Evolutionary conservation across 805 yeast genomes (phyloP), one percentile per base, ranked within the genome.

Genomic region (Zygotorulaspora danielsina): DNA sequence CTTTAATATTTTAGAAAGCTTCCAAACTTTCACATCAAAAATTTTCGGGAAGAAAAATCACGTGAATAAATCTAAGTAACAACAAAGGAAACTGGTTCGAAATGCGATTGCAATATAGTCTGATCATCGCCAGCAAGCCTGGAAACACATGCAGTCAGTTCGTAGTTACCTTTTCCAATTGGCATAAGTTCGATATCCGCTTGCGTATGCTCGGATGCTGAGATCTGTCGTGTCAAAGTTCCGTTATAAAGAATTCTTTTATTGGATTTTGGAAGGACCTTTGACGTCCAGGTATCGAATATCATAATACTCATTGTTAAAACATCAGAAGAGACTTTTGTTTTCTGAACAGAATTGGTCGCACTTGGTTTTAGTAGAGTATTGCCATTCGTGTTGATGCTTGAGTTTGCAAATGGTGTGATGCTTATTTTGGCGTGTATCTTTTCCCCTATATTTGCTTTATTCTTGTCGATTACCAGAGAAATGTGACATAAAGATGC

Each of bases 121-220:
- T 27, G 31, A 11, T 8, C 16, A 11, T 27, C 18, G 18, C 15
- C 18, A 12, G 31, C 9, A 4, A 4, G 18, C 7, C 33, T 39
- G n/a, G 50, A 42, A 4, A 56, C 15, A 22, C 50, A 47, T 2
- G 50, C 54, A 1, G 89, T 86, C 82, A 95, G 81, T 57, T 85
- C 93, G 55, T 81, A 88, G 34, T 76, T 81, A 2, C 97, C 97
- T 32, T 71, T 71, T 39, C 84, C 89, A 26, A 89, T 64, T 4
- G 86, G 74, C 13, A 81, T 77, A 27, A 83, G 56, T 17, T 68
- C 69, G 20, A 77, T 64, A 2, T 57, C 65, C 3, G 64, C 51
- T 18, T 64, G 70, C 1, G 75, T 73, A 0, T 81, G 70, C 1
- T 50, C 51, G 1, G 81, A 49, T 2, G 63, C 56, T 1, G 61